Evolutionary conservation across 2,329 filamentous ascomycete species (phyloP).

Genomic region (Microdochium bolleyi): DNA sequence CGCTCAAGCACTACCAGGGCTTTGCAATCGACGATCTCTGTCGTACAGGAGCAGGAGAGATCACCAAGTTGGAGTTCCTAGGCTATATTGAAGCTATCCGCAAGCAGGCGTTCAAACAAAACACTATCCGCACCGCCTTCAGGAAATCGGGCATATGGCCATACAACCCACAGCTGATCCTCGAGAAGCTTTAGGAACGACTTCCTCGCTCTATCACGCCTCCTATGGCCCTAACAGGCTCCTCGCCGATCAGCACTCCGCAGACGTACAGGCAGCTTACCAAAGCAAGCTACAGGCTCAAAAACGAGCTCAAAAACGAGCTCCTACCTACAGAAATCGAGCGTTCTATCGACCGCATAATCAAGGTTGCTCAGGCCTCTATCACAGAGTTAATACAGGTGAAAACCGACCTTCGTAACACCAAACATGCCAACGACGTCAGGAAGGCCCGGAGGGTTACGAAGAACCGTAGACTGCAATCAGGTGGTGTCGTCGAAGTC

Average conservation of each 20-base stretch:
- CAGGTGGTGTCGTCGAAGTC: neutral
- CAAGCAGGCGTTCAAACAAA: neutral
- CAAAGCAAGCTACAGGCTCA: neutral
- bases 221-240: neutral
- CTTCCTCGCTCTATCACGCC: neutral
- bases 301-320: neutral
- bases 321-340: neutral
- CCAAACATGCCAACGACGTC: neutral
- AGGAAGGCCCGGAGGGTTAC: neutral
- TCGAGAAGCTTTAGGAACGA: neutral
- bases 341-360: neutral
- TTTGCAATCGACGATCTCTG: neutral
- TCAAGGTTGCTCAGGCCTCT: neutral
- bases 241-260: neutral
- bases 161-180: neutral
- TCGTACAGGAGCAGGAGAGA: neutral
- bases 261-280: neutral
- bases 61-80: neutral
- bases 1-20: neutral
- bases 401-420: neutral
- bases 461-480: neutral
- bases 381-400: neutral
- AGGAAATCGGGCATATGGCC: neutral
- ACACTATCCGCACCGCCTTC: neutral
- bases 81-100: neutral